Percentiles rank a stretch among this genome's conserved stretches.
Evolutionary conservation across 176 grass and related monocot species (phyloP).

Genomic region (Oropetium thomaeum): DNA sequence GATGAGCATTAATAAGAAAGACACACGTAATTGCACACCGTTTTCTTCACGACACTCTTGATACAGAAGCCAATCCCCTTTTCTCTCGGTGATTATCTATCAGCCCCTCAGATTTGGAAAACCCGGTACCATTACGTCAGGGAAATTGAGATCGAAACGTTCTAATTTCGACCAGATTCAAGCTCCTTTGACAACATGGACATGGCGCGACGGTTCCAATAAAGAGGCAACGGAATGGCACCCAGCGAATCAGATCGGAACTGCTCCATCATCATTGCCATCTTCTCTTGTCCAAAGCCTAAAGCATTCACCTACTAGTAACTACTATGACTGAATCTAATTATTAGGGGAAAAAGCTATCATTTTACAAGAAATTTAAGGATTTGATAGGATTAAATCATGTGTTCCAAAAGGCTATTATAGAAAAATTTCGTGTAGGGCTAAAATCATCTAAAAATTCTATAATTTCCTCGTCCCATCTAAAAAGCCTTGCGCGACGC

Average conservation of each 20-base stretch:
- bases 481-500: background rate
- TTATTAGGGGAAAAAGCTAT: too few relatives aligned
- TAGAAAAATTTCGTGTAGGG: too few relatives aligned
- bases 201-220: background rate
- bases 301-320: background rate
- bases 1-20: background rate
- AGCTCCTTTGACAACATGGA: background rate
- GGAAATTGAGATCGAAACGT: background rate
- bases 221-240: background rate
- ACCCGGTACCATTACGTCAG: background rate
- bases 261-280: background rate
- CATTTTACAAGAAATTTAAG: too few relatives aligned
- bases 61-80: background rate
- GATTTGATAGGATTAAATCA: too few relatives aligned
- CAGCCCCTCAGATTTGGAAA: background rate
- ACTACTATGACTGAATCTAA: too few relatives aligned
- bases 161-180: background rate
- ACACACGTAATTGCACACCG: background rate
- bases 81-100: background rate
- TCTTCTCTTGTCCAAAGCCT: background rate
- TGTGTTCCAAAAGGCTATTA: too few relatives aligned
- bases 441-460: too few relatives aligned
- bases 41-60: background rate
- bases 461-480: too few relatives aligned
- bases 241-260: background rate